Conservation (phyloP, 768 basidiomycete genomes). For the Amanita exitialis region DNA sequence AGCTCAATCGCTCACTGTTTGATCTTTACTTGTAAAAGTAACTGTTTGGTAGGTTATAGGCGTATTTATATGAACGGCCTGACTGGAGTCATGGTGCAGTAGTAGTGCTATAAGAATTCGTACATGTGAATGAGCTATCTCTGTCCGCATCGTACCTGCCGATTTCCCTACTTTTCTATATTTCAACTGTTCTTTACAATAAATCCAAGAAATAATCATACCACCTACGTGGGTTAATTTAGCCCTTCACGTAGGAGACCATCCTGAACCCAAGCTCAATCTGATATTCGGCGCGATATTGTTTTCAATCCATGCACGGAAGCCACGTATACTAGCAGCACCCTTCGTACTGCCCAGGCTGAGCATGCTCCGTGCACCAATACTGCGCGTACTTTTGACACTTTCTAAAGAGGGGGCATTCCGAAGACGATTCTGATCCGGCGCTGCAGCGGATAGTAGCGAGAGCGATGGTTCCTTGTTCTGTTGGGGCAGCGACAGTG, state of each 20-base stretch:
- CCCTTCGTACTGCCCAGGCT: constrained; percentile 35
- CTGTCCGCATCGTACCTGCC: neutral
- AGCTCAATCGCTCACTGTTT: no score
- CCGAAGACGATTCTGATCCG: constrained; percentile 1
- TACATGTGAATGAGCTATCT: neutral
- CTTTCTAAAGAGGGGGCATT: constrained; percentile 32
- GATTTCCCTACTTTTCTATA: neutral
- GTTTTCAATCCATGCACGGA: constrained; percentile 31
- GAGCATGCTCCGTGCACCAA: constrained; percentile 30
- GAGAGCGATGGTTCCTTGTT: constrained; percentile 1
- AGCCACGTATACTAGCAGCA: constrained; percentile 25
- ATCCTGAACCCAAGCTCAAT: constrained; percentile 8
- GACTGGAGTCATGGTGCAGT: neutral
- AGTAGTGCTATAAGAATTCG: neutral
- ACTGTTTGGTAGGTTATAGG: no score
- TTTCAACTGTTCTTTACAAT: neutral
- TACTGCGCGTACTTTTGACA: constrained; percentile 30
- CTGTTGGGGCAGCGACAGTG: constrained; percentile 9
- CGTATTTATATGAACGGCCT: neutral
- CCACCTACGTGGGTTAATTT: neutral
- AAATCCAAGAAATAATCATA: constrained; percentile 9
- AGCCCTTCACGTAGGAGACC: neutral
- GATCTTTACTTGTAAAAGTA: no score
- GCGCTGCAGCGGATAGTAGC: constrained; percentile 9
- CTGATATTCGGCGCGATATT: constrained; percentile 11